A percentile compares a stretch with the other conserved stretches of the same genome.
These are phyloP conservation scores for Curvularia lunata DNA, from an alignment of 2,329 filamentous ascomycete species.

Conservation along the genomic window DNA sequence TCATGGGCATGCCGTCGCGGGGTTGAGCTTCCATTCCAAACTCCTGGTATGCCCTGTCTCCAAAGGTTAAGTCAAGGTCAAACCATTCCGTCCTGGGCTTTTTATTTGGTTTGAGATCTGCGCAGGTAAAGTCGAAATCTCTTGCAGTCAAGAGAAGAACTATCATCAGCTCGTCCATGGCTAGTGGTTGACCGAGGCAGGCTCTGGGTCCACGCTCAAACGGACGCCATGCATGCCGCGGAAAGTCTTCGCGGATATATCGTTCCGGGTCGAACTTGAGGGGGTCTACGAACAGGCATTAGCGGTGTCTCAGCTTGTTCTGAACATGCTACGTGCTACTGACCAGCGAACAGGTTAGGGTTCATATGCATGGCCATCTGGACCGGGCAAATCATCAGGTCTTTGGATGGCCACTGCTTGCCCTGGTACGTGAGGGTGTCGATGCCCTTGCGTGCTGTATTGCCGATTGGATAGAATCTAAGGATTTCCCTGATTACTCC, in stretches of 20 bases:
- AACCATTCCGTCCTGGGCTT: constrained; percentile 34
- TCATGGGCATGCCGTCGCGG: constrained; percentile 43
- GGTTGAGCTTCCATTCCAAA: constrained; percentile 42
- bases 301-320: background rate
- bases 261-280: constrained; percentile 44
- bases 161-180: constrained; percentile 59
- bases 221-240: constrained; percentile 59
- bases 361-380: constrained; percentile 47
- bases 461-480: constrained; percentile 59
- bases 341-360: constrained; percentile 33
- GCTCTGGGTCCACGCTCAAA: constrained; percentile 63
- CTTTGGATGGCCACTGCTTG: constrained; percentile 53
- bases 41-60: constrained; percentile 43
- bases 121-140: constrained; percentile 57
- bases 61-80: constrained; percentile 37
- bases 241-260: constrained; percentile 50
- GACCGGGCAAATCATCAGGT: constrained; percentile 53
- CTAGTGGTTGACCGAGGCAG: constrained; percentile 65
- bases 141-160: constrained; percentile 58
- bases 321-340: background rate
- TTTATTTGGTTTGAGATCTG: constrained; percentile 35
- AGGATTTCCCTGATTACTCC: constrained; percentile 62
- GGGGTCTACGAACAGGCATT: constrained; percentile 6
- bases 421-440: constrained; percentile 50
- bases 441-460: constrained; percentile 52